Percentiles rank a stretch among this genome's conserved stretches.
These are phyloP conservation scores for Microthlaspi erraticum DNA, from an alignment of 345 rosid species.

Conservation along the genomic window DNA sequence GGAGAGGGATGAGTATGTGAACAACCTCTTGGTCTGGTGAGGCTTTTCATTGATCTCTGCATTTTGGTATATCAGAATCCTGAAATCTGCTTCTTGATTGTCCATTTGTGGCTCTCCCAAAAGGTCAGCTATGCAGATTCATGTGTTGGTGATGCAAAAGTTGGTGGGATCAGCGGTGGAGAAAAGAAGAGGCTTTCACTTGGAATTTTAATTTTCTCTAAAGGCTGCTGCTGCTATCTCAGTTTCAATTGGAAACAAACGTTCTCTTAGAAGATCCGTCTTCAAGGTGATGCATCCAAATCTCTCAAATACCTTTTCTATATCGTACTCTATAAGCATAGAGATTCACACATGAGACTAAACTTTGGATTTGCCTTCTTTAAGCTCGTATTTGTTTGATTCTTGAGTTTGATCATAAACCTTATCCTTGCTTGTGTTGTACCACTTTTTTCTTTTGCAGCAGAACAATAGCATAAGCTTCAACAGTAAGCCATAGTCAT, in stretches of 20 bases:
- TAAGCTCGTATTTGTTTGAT: neutral
- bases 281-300: too few species aligned
- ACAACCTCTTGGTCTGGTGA: conserved; percentile 84
- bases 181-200: conserved; percentile 89
- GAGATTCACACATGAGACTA: too few species aligned
- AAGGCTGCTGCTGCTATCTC: conserved; percentile 44
- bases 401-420: conserved; percentile 11
- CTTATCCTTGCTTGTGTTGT: conserved; percentile 6
- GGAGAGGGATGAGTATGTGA: conserved; percentile 86
- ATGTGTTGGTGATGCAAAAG: conserved; percentile 93
- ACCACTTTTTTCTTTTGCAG: conserved; percentile 32
- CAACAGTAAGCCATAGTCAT: conserved; percentile 60
- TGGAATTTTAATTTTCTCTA: conserved; percentile 35
- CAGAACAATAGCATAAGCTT: conserved; percentile 65
- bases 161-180: conserved; percentile 98
- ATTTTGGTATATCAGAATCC: neutral
- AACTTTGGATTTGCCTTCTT: too few species aligned
- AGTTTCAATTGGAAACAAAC: conserved; percentile 40
- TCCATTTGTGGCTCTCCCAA: conserved; percentile 48
- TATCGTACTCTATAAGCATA: too few species aligned
- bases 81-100: conserved; percentile 28
- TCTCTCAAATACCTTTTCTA: too few species aligned
- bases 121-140: conserved; percentile 92
- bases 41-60: conserved; percentile 31
- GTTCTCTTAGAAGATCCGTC: too few species aligned